Base-by-base conservation (phyloP, 2,329 filamentous ascomycete species). In the Huntiella savannae region DNA sequence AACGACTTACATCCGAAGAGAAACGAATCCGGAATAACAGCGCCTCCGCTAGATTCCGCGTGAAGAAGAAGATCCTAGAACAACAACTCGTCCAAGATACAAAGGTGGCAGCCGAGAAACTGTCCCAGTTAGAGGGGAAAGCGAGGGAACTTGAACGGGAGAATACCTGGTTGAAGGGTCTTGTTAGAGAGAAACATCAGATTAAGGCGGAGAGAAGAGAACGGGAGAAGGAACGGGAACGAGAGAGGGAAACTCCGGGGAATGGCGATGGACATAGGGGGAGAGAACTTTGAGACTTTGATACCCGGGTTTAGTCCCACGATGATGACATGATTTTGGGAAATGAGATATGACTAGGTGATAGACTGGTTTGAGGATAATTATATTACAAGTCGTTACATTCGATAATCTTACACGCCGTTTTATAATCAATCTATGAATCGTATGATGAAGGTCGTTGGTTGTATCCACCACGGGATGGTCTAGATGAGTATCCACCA, bases 51-150 rank as follows among this genome's bases (percentile, higher is more conserved):
- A 71, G 75, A 40, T 79, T 79, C 62, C 70, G 75, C 38, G 69
- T 77, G 56, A 79, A 79, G 65, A 79, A 79, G 68, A 79, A 79
- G 64, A 73, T 77, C 58, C 69, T 75, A 43, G 75, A 79, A 58
- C 70, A 75, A 57, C 68, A 71, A n/a, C 65, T 78, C 45, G 73
- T 75, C 55, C 62, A 62, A 19, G 68, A 67, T 2, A 69, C 74
- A n/a, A 73, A 74, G 50, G 75, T 77, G 40, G 71, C 75, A 52
- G 70, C 70, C 16, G 72, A 77, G 43, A 73, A 73, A 56, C 71
- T 74, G 41, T 62, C 66, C 36, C 66, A 66, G 39, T 62, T 79
- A 11, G 72, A 79, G 55, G 64, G 66, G 45, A 64, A 66, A 12
- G 66, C 76, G 38, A 65, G 63, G 39, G 68, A 73, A 52, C 60